Percentiles rank a stretch among this genome's conserved stretches.
These are phyloP conservation scores for Calonectria honghensis DNA, from an alignment of 2,329 filamentous ascomycete genomes.

Conservation along the genomic window DNA sequence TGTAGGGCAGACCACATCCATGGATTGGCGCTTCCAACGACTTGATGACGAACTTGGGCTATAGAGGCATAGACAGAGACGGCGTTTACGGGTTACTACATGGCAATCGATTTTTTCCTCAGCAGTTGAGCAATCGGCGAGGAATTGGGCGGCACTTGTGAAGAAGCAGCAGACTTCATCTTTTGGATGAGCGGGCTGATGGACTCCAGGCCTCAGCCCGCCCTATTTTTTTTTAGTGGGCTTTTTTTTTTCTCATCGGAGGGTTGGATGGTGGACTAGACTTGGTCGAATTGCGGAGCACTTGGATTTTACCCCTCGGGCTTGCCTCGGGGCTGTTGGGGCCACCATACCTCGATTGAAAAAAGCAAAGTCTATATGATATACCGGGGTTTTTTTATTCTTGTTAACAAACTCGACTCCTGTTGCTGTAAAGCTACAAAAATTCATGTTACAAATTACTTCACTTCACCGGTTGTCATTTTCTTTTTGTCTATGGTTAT, in stretches of 20 bases:
- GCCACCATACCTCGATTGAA: constrained; percentile 48
- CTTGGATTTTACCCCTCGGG: constrained; percentile 57
- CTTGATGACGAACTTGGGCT: constrained; percentile 61
- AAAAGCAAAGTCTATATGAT: constrained; percentile 53
- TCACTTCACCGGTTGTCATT: constrained; percentile 33
- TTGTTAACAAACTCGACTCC: constrained; percentile 54
- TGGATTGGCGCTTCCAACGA: constrained; percentile 58
- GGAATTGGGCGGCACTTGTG: constrained; percentile 53
- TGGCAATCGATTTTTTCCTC: constrained; percentile 53
- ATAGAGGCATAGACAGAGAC: constrained; percentile 64
- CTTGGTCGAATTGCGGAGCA: constrained; percentile 54
- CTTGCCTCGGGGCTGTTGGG: constrained; percentile 55
- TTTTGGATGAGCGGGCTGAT: constrained; percentile 33
- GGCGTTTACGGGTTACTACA: constrained; percentile 61
- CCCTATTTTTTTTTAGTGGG: constrained; percentile 31
- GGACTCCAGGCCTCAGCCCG: constrained; percentile 36
- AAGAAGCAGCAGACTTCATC: constrained; percentile 45
- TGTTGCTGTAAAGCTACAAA: constrained; percentile 46
- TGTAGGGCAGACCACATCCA: constrained; percentile 58
- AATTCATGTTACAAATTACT: constrained; percentile 44
- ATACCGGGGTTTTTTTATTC: constrained; percentile 44
- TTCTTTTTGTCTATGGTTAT: constrained; percentile 28
- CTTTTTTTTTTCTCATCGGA: constrained; percentile 42
- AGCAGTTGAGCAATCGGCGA: constrained; percentile 52
- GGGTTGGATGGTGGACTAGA: constrained; percentile 53